Conservation (phyloP, 2,329 filamentous ascomycete species). For the Fusarium caatingaense region DNA sequence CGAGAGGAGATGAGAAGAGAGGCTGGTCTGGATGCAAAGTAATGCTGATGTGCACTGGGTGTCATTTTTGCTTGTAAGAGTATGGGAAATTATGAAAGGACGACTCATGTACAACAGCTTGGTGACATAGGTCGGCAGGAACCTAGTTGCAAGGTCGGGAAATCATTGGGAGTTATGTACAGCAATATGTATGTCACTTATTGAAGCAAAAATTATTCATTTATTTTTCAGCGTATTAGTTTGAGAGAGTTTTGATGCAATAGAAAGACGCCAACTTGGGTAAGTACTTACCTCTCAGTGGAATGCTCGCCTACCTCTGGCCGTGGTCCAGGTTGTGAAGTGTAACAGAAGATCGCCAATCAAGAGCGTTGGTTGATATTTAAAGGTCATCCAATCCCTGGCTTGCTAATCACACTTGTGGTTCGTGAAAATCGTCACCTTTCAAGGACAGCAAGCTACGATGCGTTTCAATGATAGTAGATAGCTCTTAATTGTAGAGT, state of each 20-base stretch:
- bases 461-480: neutral
- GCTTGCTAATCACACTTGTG: neutral
- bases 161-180: conserved; percentile 32
- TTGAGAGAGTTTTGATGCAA: neutral
- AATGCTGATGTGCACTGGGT: conserved; percentile 11
- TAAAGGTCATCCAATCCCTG: neutral
- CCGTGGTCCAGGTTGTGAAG: neutral
- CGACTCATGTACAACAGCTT: conserved; percentile 38
- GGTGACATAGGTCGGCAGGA: neutral
- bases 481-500: neutral
- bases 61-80: conserved; percentile 38
- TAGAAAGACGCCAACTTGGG: neutral
- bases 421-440: neutral
- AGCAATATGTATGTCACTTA: conserved; percentile 15
- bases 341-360: neutral
- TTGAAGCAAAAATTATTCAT: neutral
- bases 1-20: conserved; percentile 63
- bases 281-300: neutral
- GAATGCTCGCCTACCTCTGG: neutral
- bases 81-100: conserved; percentile 28
- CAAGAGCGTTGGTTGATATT: neutral
- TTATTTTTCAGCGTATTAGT: neutral
- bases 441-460: neutral
- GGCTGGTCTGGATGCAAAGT: conserved; percentile 57
- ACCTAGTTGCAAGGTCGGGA: conserved; percentile 11